These are phyloP conservation scores for Pichia sp. DNA, from an alignment of 1,139 yeast genomes.

Conservation along the genomic window DNA sequence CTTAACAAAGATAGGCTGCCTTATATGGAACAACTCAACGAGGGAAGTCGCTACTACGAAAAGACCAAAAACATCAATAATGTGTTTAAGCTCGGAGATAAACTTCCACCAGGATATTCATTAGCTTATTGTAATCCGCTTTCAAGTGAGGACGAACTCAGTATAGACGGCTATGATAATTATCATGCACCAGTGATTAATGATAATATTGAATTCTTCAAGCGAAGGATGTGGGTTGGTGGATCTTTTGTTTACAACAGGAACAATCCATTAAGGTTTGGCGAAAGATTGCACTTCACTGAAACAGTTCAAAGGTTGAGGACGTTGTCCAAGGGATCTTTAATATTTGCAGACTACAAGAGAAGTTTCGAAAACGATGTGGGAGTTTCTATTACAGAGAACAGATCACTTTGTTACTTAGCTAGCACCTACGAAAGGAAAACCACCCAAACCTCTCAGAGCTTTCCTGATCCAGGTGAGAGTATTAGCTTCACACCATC, in stretches of 20 bases:
- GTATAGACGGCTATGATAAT: slow-evolving; percentile 75
- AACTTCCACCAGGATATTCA: slow-evolving; percentile 51
- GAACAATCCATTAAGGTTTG: slow-evolving; percentile 30
- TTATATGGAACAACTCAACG: slow-evolving; percentile 13
- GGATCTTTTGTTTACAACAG: slow-evolving; percentile 46
- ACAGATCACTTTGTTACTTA: slow-evolving; percentile 30
- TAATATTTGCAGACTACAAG: slow-evolving; percentile 21
- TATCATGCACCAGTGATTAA: slow-evolving; percentile 58
- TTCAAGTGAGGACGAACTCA: slow-evolving; percentile 41
- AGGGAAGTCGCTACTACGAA: not conserved
- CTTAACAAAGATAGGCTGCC: slow-evolving; percentile 7
- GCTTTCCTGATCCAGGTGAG: slow-evolving; percentile 1
- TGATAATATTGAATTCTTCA: slow-evolving; percentile 30
- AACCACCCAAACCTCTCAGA: no score
- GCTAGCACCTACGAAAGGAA: slow-evolving; percentile 19
- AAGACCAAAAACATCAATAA: slow-evolving; percentile 1
- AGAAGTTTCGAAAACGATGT: slow-evolving; percentile 17
- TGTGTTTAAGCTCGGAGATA: slow-evolving; percentile 19
- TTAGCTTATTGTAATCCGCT: slow-evolving; percentile 57
- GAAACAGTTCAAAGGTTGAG: slow-evolving; percentile 32
- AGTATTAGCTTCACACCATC: slow-evolving; percentile 17
- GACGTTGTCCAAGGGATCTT: slow-evolving; percentile 9
- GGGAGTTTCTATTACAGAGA: slow-evolving; percentile 24
- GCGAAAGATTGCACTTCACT: slow-evolving; percentile 33
- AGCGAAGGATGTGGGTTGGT: slow-evolving; percentile 75